These are phyloP conservation scores for Xerocomus brunneocitrinus DNA, from an alignment of 768 basidiomycete genomes.

Conservation along the genomic window DNA sequence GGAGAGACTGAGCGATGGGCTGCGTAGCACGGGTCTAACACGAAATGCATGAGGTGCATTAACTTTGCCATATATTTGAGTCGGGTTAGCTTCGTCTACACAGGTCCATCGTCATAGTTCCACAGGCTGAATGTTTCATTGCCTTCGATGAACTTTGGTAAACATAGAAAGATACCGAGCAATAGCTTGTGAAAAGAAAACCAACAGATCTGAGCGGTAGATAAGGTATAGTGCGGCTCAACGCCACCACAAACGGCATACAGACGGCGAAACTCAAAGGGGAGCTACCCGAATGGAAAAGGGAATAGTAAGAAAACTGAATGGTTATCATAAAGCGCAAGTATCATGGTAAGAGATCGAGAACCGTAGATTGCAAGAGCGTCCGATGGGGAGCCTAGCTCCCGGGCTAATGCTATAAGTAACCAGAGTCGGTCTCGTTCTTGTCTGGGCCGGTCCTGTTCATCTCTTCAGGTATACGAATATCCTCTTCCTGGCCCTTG, in stretches of 20 bases:
- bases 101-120: not conserved
- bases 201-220: not conserved
- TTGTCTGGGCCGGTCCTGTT: constrained; percentile 34
- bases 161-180: not conserved
- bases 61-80: not conserved
- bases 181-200: not conserved
- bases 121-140: not conserved
- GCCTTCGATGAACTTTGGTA: not conserved
- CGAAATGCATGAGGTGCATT: not conserved
- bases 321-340: not conserved
- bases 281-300: not conserved
- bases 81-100: not conserved
- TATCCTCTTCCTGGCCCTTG: constrained; percentile 18
- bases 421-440: constrained; percentile 27
- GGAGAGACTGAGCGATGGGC: constrained; percentile 28
- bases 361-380: not conserved
- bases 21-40: constrained; percentile 8
- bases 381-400: not conserved
- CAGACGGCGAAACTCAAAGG: not conserved
- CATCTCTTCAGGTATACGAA: constrained; percentile 34
- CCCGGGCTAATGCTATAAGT: constrained; percentile 17
- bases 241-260: constrained; percentile 13
- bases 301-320: not conserved
- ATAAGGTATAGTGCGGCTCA: constrained; percentile 12
- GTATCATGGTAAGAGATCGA: not conserved